Evolutionary conservation across 1,139 yeast genomes (phyloP).

Genomic region (Taiozyma sp.): DNA sequence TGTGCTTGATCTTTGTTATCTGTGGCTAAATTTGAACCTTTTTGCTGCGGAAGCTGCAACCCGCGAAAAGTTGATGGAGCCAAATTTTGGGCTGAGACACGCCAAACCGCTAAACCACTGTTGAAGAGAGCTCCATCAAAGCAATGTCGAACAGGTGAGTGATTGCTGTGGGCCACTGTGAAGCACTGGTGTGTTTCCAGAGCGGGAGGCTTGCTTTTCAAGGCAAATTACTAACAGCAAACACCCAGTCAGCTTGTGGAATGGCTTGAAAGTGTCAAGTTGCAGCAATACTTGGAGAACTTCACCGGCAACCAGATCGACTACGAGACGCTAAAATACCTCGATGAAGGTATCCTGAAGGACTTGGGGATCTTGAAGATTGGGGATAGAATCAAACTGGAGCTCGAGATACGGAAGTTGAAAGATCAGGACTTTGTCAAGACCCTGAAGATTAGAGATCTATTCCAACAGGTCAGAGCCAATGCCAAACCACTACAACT

Average conservation of each 20-base stretch:
- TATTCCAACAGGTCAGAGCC: conserved; percentile 25
- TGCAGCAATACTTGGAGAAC: conserved; percentile 9
- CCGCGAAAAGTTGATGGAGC: not conserved
- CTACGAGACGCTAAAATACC: conserved; percentile 32
- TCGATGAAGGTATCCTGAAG: conserved; percentile 63
- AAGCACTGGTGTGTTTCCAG: not conserved
- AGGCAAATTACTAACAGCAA: not conserved
- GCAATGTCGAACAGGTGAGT: not conserved
- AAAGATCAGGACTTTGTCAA: conserved; percentile 22
- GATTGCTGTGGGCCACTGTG: no score
- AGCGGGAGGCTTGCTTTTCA: not conserved
- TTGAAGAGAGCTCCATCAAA: not conserved
- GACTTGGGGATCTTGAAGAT: conserved; percentile 73
- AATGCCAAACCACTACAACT: conserved; percentile 3
- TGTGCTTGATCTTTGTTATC: not conserved
- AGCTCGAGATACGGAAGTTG: conserved; percentile 44
- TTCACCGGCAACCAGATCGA: conserved; percentile 36
- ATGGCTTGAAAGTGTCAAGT: conserved; percentile 12
- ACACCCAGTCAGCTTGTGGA: conserved; percentile 4
- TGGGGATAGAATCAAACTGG: conserved; percentile 75
- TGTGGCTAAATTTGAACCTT: not conserved
- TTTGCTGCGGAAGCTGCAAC: not conserved
- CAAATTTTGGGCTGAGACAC: not conserved
- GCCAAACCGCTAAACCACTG: not conserved
- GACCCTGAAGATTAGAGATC: conserved; percentile 31